Conservation (phyloP, 1,139 yeast species). For the Suhomyces kunorum region DNA sequence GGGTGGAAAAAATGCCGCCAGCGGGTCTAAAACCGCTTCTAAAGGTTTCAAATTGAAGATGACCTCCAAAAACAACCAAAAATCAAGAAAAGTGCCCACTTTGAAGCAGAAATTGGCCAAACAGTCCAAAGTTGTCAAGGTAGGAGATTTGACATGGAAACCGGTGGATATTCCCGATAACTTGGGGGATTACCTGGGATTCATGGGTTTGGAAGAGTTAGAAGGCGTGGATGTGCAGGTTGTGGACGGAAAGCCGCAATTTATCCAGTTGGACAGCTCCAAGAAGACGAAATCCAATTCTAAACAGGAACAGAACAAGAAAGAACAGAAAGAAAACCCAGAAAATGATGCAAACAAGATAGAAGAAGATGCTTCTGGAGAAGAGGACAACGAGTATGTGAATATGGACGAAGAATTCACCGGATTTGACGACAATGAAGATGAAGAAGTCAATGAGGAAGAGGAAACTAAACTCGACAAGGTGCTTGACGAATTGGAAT, state of each 20-base stretch:
- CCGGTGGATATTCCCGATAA: constrained; percentile 81
- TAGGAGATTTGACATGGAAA: constrained; percentile 69
- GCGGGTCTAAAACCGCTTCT: constrained; percentile 1
- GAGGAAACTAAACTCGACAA: constrained; percentile 10
- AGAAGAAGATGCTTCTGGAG: not conserved
- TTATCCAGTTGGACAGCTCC: constrained; percentile 48
- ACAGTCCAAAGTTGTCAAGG: constrained; percentile 47
- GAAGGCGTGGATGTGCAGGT: constrained; percentile 85
- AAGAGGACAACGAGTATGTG: constrained; percentile 30
- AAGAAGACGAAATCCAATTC: not conserved
- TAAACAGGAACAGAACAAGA: no score
- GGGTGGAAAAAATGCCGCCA: constrained; percentile 1
- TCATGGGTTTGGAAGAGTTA: constrained; percentile 88
- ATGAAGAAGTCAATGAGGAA: constrained; percentile 14
- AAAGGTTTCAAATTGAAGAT: not conserved
- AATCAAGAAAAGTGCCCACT: constrained; percentile 25
- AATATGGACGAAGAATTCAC: constrained; percentile 16
- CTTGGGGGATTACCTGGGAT: constrained; percentile 83
- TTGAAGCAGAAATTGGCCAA: constrained; percentile 35
- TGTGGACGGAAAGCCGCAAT: constrained; percentile 64
- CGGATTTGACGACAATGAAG: constrained; percentile 14
- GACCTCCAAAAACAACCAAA: constrained; percentile 8
- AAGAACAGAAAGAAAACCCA: not conserved
- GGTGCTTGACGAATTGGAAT: constrained; percentile 13
- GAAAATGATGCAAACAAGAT: not conserved